Evolutionary conservation across 2,329 filamentous ascomycete genomes (phyloP), one percentile per base, ranked within the genome.

Genomic region (Neonectria coccinea): DNA sequence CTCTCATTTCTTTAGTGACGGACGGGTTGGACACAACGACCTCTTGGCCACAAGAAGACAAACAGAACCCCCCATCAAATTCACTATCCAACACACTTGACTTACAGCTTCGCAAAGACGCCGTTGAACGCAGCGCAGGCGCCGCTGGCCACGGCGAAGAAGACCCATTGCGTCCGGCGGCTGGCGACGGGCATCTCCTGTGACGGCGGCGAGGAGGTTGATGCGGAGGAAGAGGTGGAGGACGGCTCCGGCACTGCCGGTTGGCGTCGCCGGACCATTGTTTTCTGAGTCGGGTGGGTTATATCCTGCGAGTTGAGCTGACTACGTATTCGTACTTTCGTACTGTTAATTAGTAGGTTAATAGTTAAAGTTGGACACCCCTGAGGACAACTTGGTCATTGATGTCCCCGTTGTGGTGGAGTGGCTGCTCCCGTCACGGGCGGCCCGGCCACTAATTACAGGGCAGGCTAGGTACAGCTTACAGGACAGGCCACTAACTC

Each of bases 101-200:
- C 88, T 74, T 80, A 92, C 90, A 96, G 81, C 79, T 95, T 96
- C 1, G 92, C 92, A 81, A 95, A 94, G 5, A 92, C 89, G 64
- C 92, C 92, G 72, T 96, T 96, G 70, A 92, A 90, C 22, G 92
- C 91, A 33, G 92, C 92, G 74, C 91, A 94, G 57, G 87, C 89
- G 66, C 92, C 92, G 74, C 91, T 93, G 53, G 90, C 88, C 45
- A 94, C 77, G 45, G 92, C 91, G 67, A 91, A 85, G 55, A 90
- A 80, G 66, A 95, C 85, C 89, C 89, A 91, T 68, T 86, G 84
- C 31, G 75, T 70, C 12, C 73, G 74, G 27, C 68, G 80, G 71
- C 72, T 79, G 67, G 78, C 29, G 68, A 74, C 12, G 42, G 65
- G 54, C 67, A 67, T 70, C 25, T 56, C 51, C 22, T 54, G 31